A percentile compares a stretch with the other conserved stretches of the same genome.
These are phyloP conservation scores for Bisporella sp. DNA, from an alignment of 2,329 filamentous ascomycete genomes.

Conservation along the genomic window DNA sequence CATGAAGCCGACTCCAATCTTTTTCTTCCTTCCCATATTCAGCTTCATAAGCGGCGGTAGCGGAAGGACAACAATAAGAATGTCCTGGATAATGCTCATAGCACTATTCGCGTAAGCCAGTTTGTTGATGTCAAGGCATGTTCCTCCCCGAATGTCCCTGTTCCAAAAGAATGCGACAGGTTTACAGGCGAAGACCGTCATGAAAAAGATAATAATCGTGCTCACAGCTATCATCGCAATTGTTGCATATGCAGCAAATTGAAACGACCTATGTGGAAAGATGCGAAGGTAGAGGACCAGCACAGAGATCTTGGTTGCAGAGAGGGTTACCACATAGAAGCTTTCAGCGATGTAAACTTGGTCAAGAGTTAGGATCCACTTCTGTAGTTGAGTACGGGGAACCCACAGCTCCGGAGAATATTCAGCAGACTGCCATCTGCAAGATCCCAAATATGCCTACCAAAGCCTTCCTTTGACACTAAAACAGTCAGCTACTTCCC, in stretches of 20 bases:
- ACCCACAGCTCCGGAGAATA: slow-evolving; percentile 4
- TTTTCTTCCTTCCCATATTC: slow-evolving; percentile 40
- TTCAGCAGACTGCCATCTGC: slow-evolving; percentile 4
- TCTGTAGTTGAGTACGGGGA: neutral
- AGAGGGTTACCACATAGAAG: slow-evolving; percentile 40
- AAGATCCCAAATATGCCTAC: slow-evolving; percentile 5
- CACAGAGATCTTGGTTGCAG: slow-evolving; percentile 43
- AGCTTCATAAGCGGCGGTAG: slow-evolving; percentile 36
- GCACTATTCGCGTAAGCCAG: slow-evolving; percentile 43
- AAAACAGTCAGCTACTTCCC: neutral
- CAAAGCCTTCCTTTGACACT: slow-evolving; percentile 8
- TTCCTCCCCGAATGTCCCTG: slow-evolving; percentile 35
- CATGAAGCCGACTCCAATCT: slow-evolving; percentile 41
- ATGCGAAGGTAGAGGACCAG: slow-evolving; percentile 49
- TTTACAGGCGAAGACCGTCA: slow-evolving; percentile 42
- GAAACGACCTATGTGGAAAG: slow-evolving; percentile 36
- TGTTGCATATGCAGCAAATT: slow-evolving; percentile 36
- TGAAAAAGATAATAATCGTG: slow-evolving; percentile 28
- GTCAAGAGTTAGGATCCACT: slow-evolving; percentile 19
- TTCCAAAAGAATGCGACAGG: slow-evolving; percentile 47
- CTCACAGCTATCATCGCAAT: slow-evolving; percentile 33
- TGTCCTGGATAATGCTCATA: slow-evolving; percentile 44
- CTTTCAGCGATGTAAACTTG: slow-evolving; percentile 36
- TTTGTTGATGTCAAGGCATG: slow-evolving; percentile 42
- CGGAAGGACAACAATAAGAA: slow-evolving; percentile 45